Evolutionary conservation across 78 protist genomes (phyloP).

Genomic region (Ministeria vibrans): DNA sequence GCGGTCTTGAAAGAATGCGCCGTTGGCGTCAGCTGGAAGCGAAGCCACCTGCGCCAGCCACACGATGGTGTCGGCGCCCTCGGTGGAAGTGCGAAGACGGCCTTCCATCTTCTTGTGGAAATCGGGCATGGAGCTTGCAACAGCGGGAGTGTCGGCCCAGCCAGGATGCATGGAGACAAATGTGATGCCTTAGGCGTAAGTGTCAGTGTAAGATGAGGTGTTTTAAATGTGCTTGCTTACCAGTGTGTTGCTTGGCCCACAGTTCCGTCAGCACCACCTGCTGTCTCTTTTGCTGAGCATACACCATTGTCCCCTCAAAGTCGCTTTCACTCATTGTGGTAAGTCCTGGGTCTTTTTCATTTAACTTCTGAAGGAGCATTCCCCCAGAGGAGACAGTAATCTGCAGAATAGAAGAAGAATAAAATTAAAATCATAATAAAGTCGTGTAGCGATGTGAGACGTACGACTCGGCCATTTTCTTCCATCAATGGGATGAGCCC

Average conservation of each 20-base stretch:
- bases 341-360: neutral
- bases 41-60: neutral
- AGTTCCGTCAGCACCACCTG: neutral
- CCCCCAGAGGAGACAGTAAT: neutral
- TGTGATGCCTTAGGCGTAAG: neutral
- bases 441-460: neutral
- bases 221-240: too few species aligned
- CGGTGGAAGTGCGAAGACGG: neutral
- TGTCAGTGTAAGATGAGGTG: too few species aligned
- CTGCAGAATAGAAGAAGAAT: neutral
- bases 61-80: constrained; percentile 14
- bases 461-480: neutral
- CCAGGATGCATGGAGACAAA: constrained; percentile 10
- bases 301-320: neutral
- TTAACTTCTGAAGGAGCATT: neutral
- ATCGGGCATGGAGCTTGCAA: neutral
- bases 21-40: neutral
- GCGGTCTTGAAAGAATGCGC: constrained; percentile 9
- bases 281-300: constrained; percentile 1
- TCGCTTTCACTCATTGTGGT: neutral
- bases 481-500: neutral
- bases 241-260: neutral
- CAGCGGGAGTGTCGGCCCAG: constrained; percentile 11
- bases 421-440: neutral
- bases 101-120: neutral